Evolutionary conservation across 805 yeast genomes (phyloP), one percentile per base, ranked within the genome.

Genomic region (Suhomyces sp.): DNA sequence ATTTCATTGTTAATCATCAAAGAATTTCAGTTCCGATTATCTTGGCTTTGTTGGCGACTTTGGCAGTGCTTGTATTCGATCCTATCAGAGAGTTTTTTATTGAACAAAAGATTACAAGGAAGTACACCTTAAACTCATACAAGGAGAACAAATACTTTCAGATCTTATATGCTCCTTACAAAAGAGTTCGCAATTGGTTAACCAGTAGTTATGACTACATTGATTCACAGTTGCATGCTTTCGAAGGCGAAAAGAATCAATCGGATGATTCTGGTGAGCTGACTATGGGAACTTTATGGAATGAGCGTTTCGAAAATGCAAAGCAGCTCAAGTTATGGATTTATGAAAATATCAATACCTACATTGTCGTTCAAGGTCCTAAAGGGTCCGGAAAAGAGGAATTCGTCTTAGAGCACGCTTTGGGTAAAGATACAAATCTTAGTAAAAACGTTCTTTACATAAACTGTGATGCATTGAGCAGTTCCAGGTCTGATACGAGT

Each of bases 321-420:
- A 78, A 80, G 38, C 87, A 83, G 44, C 53, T 93, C 37, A 74
- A 72, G 45, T 65, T 84, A 46, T 85, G 95, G 93, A 65, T 93
- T 5, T 80, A 79, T 39, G 98, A 93, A 56, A 90, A 88, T 43
- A 79, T 81, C n/a, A 82, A 84, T 55, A 87, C 97, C 2, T 93
- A 88, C 54, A 88, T 91, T 17, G 78, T 93, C 3, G 80, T 93
- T 3, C 77, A 81, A 43, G 98, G 98, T 9, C 98, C 98, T 4
- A 74, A 87, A 45, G 98, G 98, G 4, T 80, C 95, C n/a, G 98
- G 98, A 15, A 91, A 93, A 50, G 75, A 80, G 40, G 91, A 81
- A 40, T 63, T 88, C 40, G 88, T 91, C 4, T 61, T 82, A 53
- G 79, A 79, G 28, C 78, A 81, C 50, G 80, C 83, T 1, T 65